Conservation (phyloP, 139 green algal genomes). For the Micromonas commoda region DNA sequence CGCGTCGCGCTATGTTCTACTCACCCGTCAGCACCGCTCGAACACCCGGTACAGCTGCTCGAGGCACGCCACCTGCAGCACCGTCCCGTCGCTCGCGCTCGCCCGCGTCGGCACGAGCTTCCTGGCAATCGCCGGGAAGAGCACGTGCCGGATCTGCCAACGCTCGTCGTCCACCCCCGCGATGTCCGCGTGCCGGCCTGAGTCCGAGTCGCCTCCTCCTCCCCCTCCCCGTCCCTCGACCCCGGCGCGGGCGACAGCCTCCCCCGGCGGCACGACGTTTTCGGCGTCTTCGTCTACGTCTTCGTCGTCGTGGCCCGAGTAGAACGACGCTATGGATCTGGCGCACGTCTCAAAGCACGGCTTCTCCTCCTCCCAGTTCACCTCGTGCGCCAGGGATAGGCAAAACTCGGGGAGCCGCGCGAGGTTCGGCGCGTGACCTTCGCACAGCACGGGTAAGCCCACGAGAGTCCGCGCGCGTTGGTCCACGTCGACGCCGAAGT, state of each 20-base stretch:
- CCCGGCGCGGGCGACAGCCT: too few relatives aligned
- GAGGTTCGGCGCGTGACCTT: slow-evolving; percentile 3
- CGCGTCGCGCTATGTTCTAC: not conserved
- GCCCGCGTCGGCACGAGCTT: not conserved
- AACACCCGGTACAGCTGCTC: slow-evolving; percentile 29
- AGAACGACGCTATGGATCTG: slow-evolving; percentile 1
- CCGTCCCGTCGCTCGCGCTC: not conserved
- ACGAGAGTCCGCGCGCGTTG: not conserved
- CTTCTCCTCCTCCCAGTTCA: slow-evolving; percentile 26
- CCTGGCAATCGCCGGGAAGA: slow-evolving; percentile 14
- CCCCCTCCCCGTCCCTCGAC: too few relatives aligned
- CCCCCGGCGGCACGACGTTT: not conserved
- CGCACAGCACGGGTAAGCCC: slow-evolving; percentile 3
- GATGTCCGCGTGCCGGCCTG: not conserved
- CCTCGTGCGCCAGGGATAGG: not conserved
- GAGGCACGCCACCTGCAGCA: slow-evolving; percentile 23
- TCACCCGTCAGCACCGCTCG: slow-evolving; percentile 8
- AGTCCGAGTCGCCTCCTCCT: too few relatives aligned
- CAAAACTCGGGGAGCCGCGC: slow-evolving; percentile 14
- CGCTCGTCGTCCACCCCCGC: not conserved
- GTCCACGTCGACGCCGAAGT: slow-evolving; percentile 13
- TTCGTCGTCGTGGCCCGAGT: not conserved
- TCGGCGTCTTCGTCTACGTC: not conserved
- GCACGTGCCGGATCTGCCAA: slow-evolving; percentile 1
- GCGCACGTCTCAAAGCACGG: slow-evolving; percentile 18